These are phyloP conservation scores for Geotrichum cucujoidarum DNA, from an alignment of 1,139 yeast species.

Conservation along the genomic window DNA sequence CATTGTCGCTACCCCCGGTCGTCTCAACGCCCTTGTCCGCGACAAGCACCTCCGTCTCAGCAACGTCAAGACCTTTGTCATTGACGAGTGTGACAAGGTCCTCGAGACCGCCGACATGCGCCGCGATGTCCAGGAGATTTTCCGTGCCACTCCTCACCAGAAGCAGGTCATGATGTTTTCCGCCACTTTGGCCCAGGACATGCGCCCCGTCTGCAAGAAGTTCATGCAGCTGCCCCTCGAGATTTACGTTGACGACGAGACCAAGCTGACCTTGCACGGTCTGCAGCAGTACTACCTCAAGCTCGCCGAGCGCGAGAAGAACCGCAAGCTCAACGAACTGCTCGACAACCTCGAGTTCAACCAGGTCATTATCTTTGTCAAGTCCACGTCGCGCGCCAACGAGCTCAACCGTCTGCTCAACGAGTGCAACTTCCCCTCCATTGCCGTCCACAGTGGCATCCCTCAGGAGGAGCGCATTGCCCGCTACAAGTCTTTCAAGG, in stretches of 20 bases:
- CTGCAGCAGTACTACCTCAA: slow-evolving; percentile 94
- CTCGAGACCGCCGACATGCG: slow-evolving; percentile 85
- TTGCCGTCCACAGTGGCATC: slow-evolving; percentile 93
- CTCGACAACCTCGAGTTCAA: slow-evolving; percentile 93
- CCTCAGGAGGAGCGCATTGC: slow-evolving; percentile 98
- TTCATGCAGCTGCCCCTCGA: slow-evolving; percentile 97
- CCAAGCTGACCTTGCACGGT: slow-evolving; percentile 95
- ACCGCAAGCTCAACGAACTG: slow-evolving; percentile 85
- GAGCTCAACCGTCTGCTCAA: slow-evolving; percentile 84
- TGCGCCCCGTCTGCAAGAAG: slow-evolving; percentile 94
- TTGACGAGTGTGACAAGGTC: slow-evolving; percentile 98
- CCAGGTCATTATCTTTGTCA: slow-evolving; percentile 96
- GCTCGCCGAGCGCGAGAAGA: slow-evolving; percentile 85
- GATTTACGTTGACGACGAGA: slow-evolving; percentile 95
- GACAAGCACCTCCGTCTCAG: slow-evolving; percentile 83
- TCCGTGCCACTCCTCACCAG: slow-evolving; percentile 96
- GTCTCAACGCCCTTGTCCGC: slow-evolving; percentile 88
- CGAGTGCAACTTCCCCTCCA: slow-evolving; percentile 94
- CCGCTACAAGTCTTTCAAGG: slow-evolving; percentile 92
- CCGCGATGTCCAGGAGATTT: slow-evolving; percentile 96
- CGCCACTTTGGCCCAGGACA: slow-evolving; percentile 90
- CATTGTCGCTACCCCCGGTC: slow-evolving; percentile 97
- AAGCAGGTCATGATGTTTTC: slow-evolving; percentile 99
- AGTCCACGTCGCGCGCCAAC: slow-evolving; percentile 85
- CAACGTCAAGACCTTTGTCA: slow-evolving; percentile 88